A percentile compares a stretch with the other conserved stretches of the same genome.
phyloP scores from a whole-genome alignment of 2,329 filamentous ascomycete genomes.

The Colletotrichum sp. region DNA sequence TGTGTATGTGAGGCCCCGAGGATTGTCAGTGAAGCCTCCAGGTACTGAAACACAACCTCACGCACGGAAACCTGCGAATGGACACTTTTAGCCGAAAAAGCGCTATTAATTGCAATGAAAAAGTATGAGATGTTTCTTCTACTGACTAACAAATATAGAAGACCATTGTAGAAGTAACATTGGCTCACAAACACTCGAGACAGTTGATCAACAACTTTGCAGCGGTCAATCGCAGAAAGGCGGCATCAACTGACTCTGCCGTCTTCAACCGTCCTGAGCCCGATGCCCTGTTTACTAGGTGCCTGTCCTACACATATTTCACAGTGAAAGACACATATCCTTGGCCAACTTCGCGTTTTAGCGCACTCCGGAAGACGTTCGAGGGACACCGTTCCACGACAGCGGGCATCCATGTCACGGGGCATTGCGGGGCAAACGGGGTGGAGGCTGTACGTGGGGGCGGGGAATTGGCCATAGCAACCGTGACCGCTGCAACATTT shows the following conservation, averaged over 20 bases:
- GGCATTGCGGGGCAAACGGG: background rate
- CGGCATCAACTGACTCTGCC: background rate
- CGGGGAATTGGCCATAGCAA: background rate
- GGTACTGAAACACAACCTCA: background rate
- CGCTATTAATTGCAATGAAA: background rate
- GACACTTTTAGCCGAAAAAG: background rate
- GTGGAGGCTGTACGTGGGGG: background rate
- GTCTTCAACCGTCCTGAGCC: background rate
- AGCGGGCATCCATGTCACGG: background rate
- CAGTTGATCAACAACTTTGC: background rate
- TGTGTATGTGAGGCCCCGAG: background rate
- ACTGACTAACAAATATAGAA: background rate
- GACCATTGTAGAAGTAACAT: background rate
- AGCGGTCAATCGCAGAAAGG: background rate
- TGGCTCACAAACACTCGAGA: background rate
- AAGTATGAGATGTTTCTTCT: background rate
- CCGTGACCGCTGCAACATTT: background rate
- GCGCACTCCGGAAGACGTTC: background rate
- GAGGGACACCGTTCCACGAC: background rate
- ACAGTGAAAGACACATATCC: background rate
- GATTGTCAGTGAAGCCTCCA: background rate
- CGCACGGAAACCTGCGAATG: background rate
- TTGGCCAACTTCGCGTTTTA: background rate
- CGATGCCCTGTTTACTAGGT: background rate
- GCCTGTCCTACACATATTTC: background rate